Conservation (phyloP, 2,329 filamentous ascomycete species). For the Sporothrix pallida region DNA sequence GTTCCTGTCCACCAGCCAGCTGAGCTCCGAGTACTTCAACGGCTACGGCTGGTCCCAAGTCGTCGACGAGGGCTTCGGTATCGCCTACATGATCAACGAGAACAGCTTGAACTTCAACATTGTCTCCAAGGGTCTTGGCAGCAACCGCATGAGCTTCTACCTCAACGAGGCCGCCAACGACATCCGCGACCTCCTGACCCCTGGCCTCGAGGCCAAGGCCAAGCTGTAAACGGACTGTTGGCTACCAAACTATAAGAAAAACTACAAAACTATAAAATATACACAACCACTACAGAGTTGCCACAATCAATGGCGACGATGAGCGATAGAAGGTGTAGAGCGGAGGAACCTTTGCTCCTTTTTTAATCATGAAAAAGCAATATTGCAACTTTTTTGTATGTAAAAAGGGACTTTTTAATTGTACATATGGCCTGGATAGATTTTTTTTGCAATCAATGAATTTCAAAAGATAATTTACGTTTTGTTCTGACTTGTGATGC, state of each 20-base stretch:
- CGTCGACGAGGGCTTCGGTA: conserved; percentile 92
- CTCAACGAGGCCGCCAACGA: conserved; percentile 92
- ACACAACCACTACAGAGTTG: background rate
- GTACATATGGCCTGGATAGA: conserved; percentile 26
- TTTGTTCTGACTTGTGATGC: background rate
- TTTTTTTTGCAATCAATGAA: background rate
- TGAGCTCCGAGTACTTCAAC: conserved; percentile 97
- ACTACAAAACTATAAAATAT: background rate
- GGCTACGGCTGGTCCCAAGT: conserved; percentile 99
- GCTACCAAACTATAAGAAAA: background rate
- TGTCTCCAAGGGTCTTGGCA: conserved; percentile 89
- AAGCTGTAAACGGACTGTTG: conserved; percentile 68
- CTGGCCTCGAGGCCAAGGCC: conserved; percentile 81
- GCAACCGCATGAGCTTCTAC: conserved; percentile 93
- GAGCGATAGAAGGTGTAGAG: conserved; percentile 1
- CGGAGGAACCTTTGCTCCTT: background rate
- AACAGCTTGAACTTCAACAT: conserved; percentile 81
- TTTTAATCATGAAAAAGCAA: conserved; percentile 10
- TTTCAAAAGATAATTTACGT: background rate
- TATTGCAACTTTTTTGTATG: background rate
- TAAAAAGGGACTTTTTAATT: background rate
- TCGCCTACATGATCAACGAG: conserved; percentile 89
- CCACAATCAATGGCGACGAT: background rate
- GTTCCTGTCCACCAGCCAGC: conserved; percentile 87
- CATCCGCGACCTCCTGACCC: conserved; percentile 82